phyloP scores from a whole-genome alignment of 2,329 filamentous ascomycete genomes.

The Aspergillus luchuensis region DNA sequence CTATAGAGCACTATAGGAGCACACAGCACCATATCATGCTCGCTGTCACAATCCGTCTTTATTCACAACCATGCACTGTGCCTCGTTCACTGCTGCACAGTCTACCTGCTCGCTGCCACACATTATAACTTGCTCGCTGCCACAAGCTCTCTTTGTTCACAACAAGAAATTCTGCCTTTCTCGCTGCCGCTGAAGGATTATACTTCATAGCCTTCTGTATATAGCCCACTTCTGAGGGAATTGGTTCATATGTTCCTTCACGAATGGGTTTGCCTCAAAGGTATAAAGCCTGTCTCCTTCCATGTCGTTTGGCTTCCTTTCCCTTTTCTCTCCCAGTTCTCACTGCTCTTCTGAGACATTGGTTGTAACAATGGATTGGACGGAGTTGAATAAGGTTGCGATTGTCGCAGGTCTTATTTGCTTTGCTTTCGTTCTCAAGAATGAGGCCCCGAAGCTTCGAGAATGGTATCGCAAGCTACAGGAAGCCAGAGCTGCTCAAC shows the following conservation, averaged over 20 bases:
- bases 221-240: background rate
- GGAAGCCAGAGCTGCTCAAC: background rate
- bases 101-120: too few relatives aligned
- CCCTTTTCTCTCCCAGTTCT: background rate
- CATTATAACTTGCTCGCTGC: too few relatives aligned
- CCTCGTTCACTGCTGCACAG: too few relatives aligned
- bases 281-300: background rate
- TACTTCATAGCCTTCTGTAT: constrained; percentile 10
- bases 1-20: too few relatives aligned
- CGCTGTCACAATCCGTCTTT: too few relatives aligned
- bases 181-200: too few relatives aligned
- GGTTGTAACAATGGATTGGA: background rate
- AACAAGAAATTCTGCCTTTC: too few relatives aligned
- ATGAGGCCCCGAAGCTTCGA: background rate
- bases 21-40: too few relatives aligned
- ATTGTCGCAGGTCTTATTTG: background rate
- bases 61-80: too few relatives aligned
- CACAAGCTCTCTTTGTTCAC: too few relatives aligned
- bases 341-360: background rate
- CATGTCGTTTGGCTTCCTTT: background rate
- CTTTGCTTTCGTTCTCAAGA: background rate
- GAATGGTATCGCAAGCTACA: background rate
- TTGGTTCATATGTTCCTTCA: background rate
- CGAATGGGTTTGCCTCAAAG: background rate
- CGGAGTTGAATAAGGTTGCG: background rate